Evolutionary conservation across 768 basidiomycete species (phyloP), one percentile per base, ranked within the genome.

Genomic region (Lentinula guzmanii): DNA sequence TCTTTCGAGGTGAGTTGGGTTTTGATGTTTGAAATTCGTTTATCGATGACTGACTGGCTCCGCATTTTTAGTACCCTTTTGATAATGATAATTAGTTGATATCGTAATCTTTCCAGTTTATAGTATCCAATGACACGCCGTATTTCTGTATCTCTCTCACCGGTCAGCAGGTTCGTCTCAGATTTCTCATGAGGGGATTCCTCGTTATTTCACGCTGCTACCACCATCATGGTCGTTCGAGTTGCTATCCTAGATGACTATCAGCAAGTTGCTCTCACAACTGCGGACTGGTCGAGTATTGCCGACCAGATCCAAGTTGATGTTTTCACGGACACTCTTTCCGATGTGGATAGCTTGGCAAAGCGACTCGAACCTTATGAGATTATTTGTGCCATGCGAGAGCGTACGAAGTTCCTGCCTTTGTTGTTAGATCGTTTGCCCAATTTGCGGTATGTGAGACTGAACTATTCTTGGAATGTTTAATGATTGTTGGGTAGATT

Each of bases 1-100:
- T 71, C 90, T 28, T 96, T 96, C 67, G 92, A 95, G 86, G 92
- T 93, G 67, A 62, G 89, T 76, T 52, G 3, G 21, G 9, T 7
- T 39, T 61, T 53, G 50, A 53, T 59, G 13, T 55, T 28, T 41
- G 8, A 61, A 4, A 45, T 61, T 18, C 46, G 9, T 28, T 18
- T 55, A 33, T 48, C 57, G 56, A 63, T 61, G 28, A 45, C 71
- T 75, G 61, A 75, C 62, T 33, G 43, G 64, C 58, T 0, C 48
- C 28, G 42, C 39, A 16, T n/a, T 28, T n/a, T 28, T 65, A 92
- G 91, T 92, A 92, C 70, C 88, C 84, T 9, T 93, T 93, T 65
- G 87, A 86, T 66, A 75, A 84, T 70, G 87, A 88, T 68, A 77
- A 79, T 69, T 86, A 75, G 77, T 43, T 37, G 15, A 18, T 39